Evolutionary conservation across 208 protist genomes (phyloP).

Genomic region (Acanthamoeba lenticulata): DNA sequence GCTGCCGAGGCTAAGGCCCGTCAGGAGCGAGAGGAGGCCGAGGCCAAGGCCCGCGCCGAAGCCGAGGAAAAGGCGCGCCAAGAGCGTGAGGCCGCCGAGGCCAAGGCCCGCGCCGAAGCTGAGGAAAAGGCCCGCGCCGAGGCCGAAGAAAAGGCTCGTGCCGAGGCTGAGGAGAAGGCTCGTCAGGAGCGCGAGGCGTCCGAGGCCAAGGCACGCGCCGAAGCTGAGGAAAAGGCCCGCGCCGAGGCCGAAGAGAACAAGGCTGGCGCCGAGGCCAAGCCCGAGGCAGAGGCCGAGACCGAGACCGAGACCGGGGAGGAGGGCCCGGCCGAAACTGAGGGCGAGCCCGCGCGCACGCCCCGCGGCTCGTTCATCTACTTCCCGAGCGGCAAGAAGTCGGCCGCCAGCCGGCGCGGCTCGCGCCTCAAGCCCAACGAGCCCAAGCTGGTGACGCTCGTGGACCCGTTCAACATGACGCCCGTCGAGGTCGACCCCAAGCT

Average conservation of each 20-base stretch:
- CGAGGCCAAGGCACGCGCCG: neutral
- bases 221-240: neutral
- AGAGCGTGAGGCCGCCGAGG: neutral
- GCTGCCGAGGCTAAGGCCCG: neutral
- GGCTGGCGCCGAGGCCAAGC: neutral
- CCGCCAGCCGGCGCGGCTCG: neutral
- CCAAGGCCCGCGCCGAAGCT: neutral
- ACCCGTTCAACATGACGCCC: conserved; percentile 8
- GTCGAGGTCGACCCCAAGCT: conserved; percentile 11
- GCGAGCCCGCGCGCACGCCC: neutral
- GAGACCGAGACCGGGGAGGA: neutral
- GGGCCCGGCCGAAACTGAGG: neutral
- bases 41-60: neutral
- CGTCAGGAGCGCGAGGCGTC: neutral
- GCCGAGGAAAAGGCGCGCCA: neutral
- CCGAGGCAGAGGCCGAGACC: neutral
- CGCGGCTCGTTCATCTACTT: conserved; percentile 40
- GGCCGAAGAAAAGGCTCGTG: neutral
- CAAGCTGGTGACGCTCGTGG: neutral
- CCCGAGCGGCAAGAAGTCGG: neutral
- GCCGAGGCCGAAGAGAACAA: neutral
- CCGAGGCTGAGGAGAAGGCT: neutral
- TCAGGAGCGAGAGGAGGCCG: neutral
- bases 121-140: neutral
- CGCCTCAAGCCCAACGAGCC: conserved; percentile 21